Conservation (phyloP, 257 asterid species). For the Gentiana dahurica region DNA sequence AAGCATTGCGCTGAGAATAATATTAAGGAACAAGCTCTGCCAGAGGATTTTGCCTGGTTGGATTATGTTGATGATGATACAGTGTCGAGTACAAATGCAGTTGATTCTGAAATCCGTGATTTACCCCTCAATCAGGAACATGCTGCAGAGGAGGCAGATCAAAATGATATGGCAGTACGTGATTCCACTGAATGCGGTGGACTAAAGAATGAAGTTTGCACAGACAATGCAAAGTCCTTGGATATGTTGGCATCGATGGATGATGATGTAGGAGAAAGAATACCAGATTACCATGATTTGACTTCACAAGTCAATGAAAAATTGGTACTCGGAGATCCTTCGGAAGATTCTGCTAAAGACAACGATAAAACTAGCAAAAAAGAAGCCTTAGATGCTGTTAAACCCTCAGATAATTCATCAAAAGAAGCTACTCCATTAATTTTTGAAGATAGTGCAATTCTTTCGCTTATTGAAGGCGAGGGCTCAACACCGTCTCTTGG, state of each 20-base stretch:
- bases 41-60: constrained; percentile 41
- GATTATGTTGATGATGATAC: constrained; percentile 38
- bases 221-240: constrained; percentile 14
- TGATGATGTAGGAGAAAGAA: constrained; percentile 21
- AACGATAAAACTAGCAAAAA: background rate
- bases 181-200: constrained; percentile 16
- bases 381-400: constrained; percentile 16
- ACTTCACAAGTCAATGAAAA: constrained; percentile 18
- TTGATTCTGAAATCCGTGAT: constrained; percentile 25
- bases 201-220: constrained; percentile 14
- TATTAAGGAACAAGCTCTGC: constrained; percentile 15
- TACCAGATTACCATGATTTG: constrained; percentile 18
- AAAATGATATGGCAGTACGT: constrained; percentile 18
- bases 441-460: constrained; percentile 34
- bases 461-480: constrained; percentile 33
- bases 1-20: constrained; percentile 18
- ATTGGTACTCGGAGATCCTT: constrained; percentile 15
- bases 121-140: constrained; percentile 19
- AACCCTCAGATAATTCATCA: constrained; percentile 17
- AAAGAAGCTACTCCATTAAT: constrained; percentile 33
- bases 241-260: constrained; percentile 15
- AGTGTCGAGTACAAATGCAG: constrained; percentile 17
- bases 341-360: background rate
- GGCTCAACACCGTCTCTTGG: constrained; percentile 22
- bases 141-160: constrained; percentile 29